Evolutionary conservation across 176 grass and related monocot species (phyloP), one percentile per base, ranked within the genome.

Genomic region (Microstegium vimineum): DNA sequence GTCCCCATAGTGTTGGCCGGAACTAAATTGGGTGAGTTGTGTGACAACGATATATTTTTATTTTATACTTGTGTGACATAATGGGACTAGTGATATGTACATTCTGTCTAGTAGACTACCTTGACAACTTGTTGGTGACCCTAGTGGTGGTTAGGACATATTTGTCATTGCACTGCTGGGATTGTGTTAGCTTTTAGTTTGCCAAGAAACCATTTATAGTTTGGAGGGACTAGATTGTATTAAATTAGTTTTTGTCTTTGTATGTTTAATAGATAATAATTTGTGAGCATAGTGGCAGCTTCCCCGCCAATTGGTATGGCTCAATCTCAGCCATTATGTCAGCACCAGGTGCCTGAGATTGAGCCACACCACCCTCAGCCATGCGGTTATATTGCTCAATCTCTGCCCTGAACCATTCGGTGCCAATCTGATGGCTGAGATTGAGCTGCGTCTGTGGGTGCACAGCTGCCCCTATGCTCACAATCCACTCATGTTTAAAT

Each of bases 1-100:
- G 90, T 94, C 41, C 94, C 94, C 49, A 88, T 92, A n/a, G 94
- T 97, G 66, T 76, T 97, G 87, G 92, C 88, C 27, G 92, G 94
- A 65, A 97, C 94, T 67, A 97, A 97, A 85, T 71, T 89, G 57
- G 94, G 94, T 97, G 78, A 90, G 76, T 93, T 76, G 22, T 84
- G 54, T 68, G 79, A 81, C 32, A 87, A 82, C 26, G 38, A 62
- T 71, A 73, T 52, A 45, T 73, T 82, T 80, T 79, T 34, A 4
- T 74, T 85, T 79, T 75, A 51, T 84, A 57, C 23, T 9, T 34
- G 15, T 43, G 32, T 57, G 46, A 70, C 25, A 75, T 57, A 81
- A n/a, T 71, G 41, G 63, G 28, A 82, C 22, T 90, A 49, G 10
- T 59, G 23, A 20, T 23, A 36, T 81, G 33, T 66, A 46, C 31